These are phyloP conservation scores for Psilocybe sp. DNA, from an alignment of 768 basidiomycete species.

Conservation along the genomic window DNA sequence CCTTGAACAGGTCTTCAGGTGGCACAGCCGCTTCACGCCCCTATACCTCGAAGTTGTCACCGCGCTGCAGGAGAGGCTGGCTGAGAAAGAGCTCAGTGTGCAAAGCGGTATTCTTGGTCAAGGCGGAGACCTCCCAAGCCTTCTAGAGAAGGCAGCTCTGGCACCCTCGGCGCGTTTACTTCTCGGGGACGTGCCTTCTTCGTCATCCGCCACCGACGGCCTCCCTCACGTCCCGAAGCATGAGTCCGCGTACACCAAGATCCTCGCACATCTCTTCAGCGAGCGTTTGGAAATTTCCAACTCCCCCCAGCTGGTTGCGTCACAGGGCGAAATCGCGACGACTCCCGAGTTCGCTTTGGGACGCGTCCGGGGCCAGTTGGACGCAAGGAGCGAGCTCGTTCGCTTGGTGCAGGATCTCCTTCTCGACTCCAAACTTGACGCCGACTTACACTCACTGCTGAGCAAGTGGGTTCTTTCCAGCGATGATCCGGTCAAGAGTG, in stretches of 20 bases:
- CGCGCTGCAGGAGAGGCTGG: constrained; percentile 60
- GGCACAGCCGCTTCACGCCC: constrained; percentile 85
- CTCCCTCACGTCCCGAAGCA: constrained; percentile 79
- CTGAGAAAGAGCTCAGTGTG: constrained; percentile 48
- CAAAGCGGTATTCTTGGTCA: constrained; percentile 63
- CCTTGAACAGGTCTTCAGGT: constrained; percentile 74
- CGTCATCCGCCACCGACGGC: constrained; percentile 22
- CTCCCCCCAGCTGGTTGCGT: constrained; percentile 66
- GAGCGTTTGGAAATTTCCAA: constrained; percentile 84
- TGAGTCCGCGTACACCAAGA: constrained; percentile 88
- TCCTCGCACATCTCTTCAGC: constrained; percentile 77
- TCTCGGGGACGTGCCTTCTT: constrained; percentile 38
- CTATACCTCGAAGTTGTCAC: constrained; percentile 80
- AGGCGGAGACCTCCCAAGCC: constrained; percentile 43
- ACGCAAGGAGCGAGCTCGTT: constrained; percentile 69
- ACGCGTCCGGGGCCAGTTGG: constrained; percentile 79
- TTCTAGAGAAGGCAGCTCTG: constrained; percentile 43
- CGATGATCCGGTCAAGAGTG: constrained; percentile 67
- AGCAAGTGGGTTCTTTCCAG: constrained; percentile 78
- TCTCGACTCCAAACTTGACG: constrained; percentile 41
- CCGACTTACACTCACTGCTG: constrained; percentile 67
- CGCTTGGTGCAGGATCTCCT: constrained; percentile 65
- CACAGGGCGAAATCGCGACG: constrained; percentile 75
- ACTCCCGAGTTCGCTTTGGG: constrained; percentile 96
- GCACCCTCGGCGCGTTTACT: constrained; percentile 41